Evolutionary conservation across 345 rosid species (phyloP).

Genomic region (Punica granatum): DNA sequence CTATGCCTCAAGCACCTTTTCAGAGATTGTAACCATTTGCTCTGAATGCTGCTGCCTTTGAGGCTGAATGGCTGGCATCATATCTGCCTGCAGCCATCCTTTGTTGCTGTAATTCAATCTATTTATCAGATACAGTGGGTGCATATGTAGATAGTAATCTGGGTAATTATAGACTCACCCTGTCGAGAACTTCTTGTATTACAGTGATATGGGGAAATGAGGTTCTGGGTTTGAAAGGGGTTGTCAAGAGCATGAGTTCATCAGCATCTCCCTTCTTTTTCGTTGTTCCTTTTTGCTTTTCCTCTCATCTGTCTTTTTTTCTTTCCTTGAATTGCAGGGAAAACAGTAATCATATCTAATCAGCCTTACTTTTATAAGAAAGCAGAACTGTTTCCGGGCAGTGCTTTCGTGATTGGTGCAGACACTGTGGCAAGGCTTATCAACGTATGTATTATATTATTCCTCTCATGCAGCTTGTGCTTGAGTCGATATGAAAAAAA

Average conservation of each 20-base stretch:
- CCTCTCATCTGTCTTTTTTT: background rate
- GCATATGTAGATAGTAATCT: background rate
- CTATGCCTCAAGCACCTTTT: background rate
- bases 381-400: conserved; percentile 90
- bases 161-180: background rate
- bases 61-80: no score
- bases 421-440: conserved; percentile 89
- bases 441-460: conserved; percentile 36
- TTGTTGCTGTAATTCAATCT: background rate
- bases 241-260: background rate
- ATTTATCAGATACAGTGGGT: background rate
- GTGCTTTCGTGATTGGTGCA: conserved; percentile 87
- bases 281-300: background rate
- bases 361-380: conserved; percentile 95
- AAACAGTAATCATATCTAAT: conserved; percentile 74
- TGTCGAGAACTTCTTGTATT: background rate
- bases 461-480: background rate
- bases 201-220: background rate
- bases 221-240: no score
- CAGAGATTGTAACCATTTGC: no score
- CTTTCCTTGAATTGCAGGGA: conserved; percentile 40
- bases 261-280: background rate
- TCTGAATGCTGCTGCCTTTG: no score
- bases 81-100: no score
- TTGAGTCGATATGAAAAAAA: background rate